Conservation (phyloP, 306 rosid species). For the Sophora flavescens region DNA sequence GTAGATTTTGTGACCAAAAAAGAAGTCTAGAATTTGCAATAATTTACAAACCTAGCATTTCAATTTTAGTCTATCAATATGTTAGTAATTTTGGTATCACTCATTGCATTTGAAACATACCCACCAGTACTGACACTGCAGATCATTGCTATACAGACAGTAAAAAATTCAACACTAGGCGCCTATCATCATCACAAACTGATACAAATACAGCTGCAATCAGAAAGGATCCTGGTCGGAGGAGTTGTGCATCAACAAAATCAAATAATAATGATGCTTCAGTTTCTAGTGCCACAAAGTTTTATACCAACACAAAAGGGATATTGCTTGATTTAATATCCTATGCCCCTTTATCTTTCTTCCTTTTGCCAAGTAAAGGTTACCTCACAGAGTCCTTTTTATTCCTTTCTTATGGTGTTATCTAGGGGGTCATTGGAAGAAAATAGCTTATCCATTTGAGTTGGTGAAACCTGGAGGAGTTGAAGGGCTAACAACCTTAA, state of each 20-base stretch:
- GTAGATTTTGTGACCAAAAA: slow-evolving; percentile 22
- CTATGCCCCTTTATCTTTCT: neutral
- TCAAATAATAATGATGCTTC: slow-evolving; percentile 50
- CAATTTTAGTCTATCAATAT: neutral
- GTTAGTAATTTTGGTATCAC: slow-evolving; percentile 10
- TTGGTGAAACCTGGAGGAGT: slow-evolving; percentile 64
- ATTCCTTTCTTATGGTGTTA: slow-evolving; percentile 16
- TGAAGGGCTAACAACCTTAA: slow-evolving; percentile 59
- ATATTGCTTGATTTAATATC: slow-evolving; percentile 7
- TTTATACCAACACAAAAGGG: neutral
- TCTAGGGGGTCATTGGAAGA: slow-evolving; percentile 52
- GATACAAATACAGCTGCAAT: slow-evolving; percentile 38
- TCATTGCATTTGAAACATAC: slow-evolving; percentile 15
- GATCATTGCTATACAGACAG: slow-evolving; percentile 43
- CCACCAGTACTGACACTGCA: slow-evolving; percentile 16
- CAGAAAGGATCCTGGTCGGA: slow-evolving; percentile 38
- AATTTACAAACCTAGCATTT: slow-evolving; percentile 42
- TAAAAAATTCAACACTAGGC: slow-evolving; percentile 40
- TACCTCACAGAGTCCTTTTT: slow-evolving; percentile 24
- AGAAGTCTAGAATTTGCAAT: slow-evolving; percentile 39
- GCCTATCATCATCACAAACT: slow-evolving; percentile 47
- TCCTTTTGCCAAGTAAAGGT: slow-evolving; percentile 3
- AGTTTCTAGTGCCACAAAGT: slow-evolving; percentile 43
- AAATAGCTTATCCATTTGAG: slow-evolving; percentile 59
- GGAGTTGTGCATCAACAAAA: slow-evolving; percentile 44